phyloP scores from a whole-genome alignment of 73 alveolate genomes.

The Tetrahymena elliotti region DNA sequence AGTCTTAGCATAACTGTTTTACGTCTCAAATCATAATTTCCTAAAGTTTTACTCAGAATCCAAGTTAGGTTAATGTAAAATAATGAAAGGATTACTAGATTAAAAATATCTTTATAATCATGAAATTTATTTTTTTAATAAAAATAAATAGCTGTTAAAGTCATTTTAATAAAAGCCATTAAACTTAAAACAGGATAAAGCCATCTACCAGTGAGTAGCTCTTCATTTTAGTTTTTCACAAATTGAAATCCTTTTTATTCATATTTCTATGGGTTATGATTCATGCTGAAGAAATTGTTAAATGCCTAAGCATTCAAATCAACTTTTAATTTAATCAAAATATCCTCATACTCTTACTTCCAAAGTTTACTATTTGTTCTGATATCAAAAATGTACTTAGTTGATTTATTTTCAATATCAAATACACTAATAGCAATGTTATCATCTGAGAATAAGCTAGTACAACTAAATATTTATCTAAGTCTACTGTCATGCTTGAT shows the following conservation, averaged over 20 bases:
- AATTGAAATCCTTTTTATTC: not conserved
- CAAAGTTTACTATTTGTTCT: not conserved
- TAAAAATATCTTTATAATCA: not conserved
- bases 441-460: not conserved
- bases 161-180: not conserved
- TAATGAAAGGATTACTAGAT: not conserved
- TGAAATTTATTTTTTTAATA: not conserved
- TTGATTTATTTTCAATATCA: not conserved
- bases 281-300: not conserved
- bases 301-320: not conserved
- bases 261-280: not conserved
- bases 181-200: not conserved
- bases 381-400: not conserved
- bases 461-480: not conserved
- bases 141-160: not conserved
- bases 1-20: not conserved
- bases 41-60: not conserved
- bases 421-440: not conserved
- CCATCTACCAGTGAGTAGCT: not conserved
- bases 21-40: not conserved
- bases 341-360: not conserved
- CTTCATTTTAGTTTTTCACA: not conserved
- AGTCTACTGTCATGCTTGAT: not conserved
- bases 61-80: not conserved
- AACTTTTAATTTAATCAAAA: not conserved